These are phyloP conservation scores for Starmera stellimalicola DNA, from an alignment of 1,139 yeast genomes.

Conservation along the genomic window DNA sequence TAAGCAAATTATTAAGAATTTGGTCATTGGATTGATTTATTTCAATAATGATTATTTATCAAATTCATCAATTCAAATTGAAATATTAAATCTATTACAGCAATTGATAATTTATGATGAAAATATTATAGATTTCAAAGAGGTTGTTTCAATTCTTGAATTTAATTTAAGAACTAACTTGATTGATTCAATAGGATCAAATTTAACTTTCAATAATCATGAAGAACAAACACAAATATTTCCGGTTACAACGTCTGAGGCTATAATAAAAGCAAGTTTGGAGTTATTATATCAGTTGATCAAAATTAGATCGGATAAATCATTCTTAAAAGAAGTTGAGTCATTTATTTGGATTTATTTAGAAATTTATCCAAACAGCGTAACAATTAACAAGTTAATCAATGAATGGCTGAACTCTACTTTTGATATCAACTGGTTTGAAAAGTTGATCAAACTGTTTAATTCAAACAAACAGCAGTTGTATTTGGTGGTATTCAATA, in stretches of 20 bases:
- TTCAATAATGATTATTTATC: conserved; percentile 14
- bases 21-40: conserved; percentile 17
- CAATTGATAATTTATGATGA: conserved; percentile 13
- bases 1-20: conserved; percentile 17
- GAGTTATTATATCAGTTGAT: conserved; percentile 30
- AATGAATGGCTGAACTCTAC: conserved; percentile 26
- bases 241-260: conserved; percentile 26
- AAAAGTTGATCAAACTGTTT: conserved; percentile 27
- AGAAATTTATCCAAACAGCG: conserved; percentile 26
- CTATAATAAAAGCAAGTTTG: conserved; percentile 23
- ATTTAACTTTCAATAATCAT: conserved; percentile 19
- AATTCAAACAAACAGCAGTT: conserved; percentile 26
- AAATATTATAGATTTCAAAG: conserved; percentile 2
- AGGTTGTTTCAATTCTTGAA: conserved; percentile 8
- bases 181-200: conserved; percentile 12
- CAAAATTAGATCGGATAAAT: conserved; percentile 22
- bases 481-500: conserved; percentile 17
- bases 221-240: conserved; percentile 26
- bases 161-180: conserved; percentile 9
- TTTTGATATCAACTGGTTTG: conserved; percentile 26
- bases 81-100: conserved; percentile 24
- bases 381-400: conserved; percentile 14
- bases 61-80: conserved; percentile 16
- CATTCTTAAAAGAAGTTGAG: conserved; percentile 24
- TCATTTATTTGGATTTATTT: conserved; percentile 32